Evolutionary conservation across 345 rosid genomes (phyloP).

Genomic region (Eucalyptus regnans): DNA sequence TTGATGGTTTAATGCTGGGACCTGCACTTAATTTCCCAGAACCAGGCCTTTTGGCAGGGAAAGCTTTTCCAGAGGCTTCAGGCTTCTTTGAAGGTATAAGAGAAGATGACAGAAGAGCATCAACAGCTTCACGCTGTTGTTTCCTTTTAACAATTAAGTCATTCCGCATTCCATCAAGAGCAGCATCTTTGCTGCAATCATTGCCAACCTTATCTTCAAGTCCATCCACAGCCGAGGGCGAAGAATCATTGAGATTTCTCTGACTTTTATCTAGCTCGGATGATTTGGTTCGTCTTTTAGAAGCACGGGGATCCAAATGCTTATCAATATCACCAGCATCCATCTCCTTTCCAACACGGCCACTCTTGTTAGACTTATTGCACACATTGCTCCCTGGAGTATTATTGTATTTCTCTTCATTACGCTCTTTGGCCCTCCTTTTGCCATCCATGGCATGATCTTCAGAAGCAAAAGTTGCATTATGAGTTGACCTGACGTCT

Average conservation of each 20-base stretch:
- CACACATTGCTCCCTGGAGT: background rate
- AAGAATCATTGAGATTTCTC: conserved; percentile 13
- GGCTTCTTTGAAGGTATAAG: conserved; percentile 67
- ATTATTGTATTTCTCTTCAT: conserved; percentile 1
- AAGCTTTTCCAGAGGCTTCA: conserved; percentile 13
- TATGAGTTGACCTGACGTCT: conserved; percentile 10
- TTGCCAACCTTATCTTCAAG: conserved; percentile 10
- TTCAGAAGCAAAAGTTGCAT: background rate
- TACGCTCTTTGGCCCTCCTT: conserved; percentile 10
- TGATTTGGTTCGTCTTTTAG: conserved; percentile 22
- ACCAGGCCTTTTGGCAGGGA: conserved; percentile 39
- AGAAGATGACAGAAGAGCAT: conserved; percentile 73
- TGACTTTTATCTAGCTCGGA: conserved; percentile 10
- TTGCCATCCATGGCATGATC: conserved; percentile 3
- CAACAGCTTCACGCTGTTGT: conserved; percentile 79
- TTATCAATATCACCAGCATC: conserved; percentile 5
- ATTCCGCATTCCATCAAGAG: conserved; percentile 15
- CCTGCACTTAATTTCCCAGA: conserved; percentile 30
- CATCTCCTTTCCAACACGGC: background rate
- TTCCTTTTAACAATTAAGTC: conserved; percentile 54
- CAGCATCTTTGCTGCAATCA: conserved; percentile 10
- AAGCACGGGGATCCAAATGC: background rate
- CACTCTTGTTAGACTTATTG: background rate
- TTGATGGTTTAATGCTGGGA: conserved; percentile 37
- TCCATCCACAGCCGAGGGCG: conserved; percentile 10